phyloP scores from a whole-genome alignment of 2,329 filamentous ascomycete genomes.

The Verticillium dahliae region DNA sequence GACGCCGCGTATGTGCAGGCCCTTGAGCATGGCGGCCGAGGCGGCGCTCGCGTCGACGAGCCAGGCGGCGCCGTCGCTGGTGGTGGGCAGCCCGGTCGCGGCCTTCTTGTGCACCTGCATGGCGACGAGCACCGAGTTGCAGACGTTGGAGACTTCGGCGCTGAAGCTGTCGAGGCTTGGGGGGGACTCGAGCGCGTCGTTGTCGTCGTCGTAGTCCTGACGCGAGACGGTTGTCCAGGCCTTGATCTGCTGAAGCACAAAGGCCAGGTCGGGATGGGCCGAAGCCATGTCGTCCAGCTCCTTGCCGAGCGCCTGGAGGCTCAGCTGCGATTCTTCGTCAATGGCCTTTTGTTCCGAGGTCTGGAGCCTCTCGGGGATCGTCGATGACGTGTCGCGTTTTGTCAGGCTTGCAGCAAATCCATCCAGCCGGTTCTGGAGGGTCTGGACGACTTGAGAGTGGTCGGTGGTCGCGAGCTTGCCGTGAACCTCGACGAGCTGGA shows the following conservation, averaged over 20 bases:
- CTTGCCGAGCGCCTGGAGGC: constrained; percentile 27
- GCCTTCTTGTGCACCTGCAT: constrained; percentile 64
- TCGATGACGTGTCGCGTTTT: constrained; percentile 33
- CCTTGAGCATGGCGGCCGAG: constrained; percentile 4
- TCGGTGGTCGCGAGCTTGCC: constrained; percentile 52
- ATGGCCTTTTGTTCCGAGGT: constrained; percentile 28
- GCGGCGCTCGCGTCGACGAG: constrained; percentile 8
- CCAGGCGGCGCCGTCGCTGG: constrained; percentile 58
- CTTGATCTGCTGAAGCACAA: constrained; percentile 58
- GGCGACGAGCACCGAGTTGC: constrained; percentile 71
- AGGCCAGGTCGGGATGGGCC: constrained; percentile 50
- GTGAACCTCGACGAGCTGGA: constrained; percentile 59
- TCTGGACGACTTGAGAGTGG: constrained; percentile 34
- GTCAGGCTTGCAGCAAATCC: constrained; percentile 36
- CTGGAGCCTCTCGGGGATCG: constrained; percentile 45
- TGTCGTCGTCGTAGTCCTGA: constrained; percentile 1
- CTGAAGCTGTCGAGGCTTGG: constrained; percentile 39
- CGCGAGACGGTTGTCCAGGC: constrained; percentile 49
- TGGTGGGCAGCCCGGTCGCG: constrained; percentile 43
- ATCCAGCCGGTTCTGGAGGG: constrained; percentile 43
- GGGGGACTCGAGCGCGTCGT: constrained; percentile 5
- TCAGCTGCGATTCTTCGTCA: constrained; percentile 24
- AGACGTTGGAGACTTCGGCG: constrained; percentile 52
- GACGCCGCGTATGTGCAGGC: constrained; percentile 7
- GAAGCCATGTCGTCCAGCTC: constrained; percentile 29